Percentiles rank a stretch among this genome's conserved stretches.
Conservation (phyloP, 805 yeast species). For the Torulaspora maleeae region DNA sequence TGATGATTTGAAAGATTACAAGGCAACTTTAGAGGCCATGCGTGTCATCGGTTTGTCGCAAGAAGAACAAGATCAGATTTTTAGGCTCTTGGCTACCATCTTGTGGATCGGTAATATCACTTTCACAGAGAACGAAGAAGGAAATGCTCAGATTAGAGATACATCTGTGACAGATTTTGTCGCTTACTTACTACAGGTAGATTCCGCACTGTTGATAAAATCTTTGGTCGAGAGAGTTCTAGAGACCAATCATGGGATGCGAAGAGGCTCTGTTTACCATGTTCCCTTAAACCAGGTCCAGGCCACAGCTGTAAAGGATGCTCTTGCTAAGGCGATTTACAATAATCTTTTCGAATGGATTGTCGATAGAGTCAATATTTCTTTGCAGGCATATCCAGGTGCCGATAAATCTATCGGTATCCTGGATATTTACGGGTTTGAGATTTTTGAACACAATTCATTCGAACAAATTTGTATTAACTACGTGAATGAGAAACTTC, state of each 20-base stretch:
- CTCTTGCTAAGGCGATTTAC: conserved; percentile 90
- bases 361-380: conserved; percentile 80
- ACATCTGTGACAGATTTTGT: conserved; percentile 90
- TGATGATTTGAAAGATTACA: conserved; percentile 74
- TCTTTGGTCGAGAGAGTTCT: conserved; percentile 75
- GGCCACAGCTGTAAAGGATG: conserved; percentile 93
- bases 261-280: conserved; percentile 89
- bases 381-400: conserved; percentile 54
- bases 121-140: conserved; percentile 80
- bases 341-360: conserved; percentile 95
- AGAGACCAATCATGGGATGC: conserved; percentile 86
- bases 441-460: conserved; percentile 89
- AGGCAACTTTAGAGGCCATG: conserved; percentile 85
- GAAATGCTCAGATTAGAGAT: conserved; percentile 78
- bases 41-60: conserved; percentile 74
- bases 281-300: conserved; percentile 89
- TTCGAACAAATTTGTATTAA: conserved; percentile 95
- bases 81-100: conserved; percentile 75
- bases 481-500: conserved; percentile 91
- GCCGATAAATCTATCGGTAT: conserved; percentile 78
- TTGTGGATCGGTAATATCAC: conserved; percentile 93
- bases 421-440: conserved; percentile 93
- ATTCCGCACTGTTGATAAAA: conserved; percentile 57
- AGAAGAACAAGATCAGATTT: conserved; percentile 84
- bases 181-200: conserved; percentile 83